A percentile compares a stretch with the other conserved stretches of the same genome.
Conservation (phyloP, 2,329 filamentous ascomycete genomes). For the Penicillium expansum region DNA sequence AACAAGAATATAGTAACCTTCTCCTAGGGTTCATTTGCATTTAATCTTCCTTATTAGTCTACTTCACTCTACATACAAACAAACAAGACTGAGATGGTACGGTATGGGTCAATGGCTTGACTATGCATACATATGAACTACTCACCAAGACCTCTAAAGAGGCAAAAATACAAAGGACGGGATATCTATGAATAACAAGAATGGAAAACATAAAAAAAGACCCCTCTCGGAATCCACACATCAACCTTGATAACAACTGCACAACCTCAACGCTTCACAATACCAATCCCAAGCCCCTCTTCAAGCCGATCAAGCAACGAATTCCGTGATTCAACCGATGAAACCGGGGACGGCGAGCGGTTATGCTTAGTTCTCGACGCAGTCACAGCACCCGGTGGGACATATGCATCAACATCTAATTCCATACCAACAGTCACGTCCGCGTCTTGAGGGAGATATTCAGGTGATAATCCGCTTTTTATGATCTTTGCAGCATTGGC, state of each 20-base stretch:
- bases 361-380: not conserved
- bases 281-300: constrained; percentile 21
- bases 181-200: not conserved
- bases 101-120: too few species aligned
- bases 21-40: too few species aligned
- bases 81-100: too few species aligned
- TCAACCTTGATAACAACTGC: not conserved
- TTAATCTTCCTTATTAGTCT: not conserved
- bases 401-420: not conserved
- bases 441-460: not conserved
- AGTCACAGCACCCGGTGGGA: not conserved
- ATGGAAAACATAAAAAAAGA: not conserved
- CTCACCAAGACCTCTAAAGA: too few species aligned
- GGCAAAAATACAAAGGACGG: not conserved
- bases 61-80: not conserved
- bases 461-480: not conserved
- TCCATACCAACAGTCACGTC: not conserved
- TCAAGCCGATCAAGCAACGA: constrained; percentile 22
- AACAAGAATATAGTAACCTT: too few species aligned
- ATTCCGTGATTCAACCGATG: constrained; percentile 13
- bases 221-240: not conserved
- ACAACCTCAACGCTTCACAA: constrained; percentile 4
- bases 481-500: not conserved
- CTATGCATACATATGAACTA: too few species aligned
- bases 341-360: constrained; percentile 11